Base-by-base conservation (phyloP, 1,284 basidiomycete genomes). In the Malassezia japonica region DNA sequence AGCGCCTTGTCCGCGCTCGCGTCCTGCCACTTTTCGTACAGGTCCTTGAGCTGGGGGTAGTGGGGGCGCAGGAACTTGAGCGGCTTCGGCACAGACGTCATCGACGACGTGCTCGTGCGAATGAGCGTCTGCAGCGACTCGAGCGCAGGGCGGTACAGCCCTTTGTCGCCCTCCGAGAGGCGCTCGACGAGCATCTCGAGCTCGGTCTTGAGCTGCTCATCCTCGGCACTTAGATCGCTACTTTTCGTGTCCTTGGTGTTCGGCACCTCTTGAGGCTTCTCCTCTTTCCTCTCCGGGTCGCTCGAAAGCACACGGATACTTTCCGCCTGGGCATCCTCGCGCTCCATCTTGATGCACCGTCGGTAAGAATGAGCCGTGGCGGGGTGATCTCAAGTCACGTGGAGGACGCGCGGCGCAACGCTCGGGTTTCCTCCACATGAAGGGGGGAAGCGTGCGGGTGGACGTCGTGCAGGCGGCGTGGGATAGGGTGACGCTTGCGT, bases 71-170 rank as follows among this genome's bases (percentile, higher is more conserved):
- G 81, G 77, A 98, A 99, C 76, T 99, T 99, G 59, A 99, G 81
- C 29, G 94, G 94, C 78, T 99, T 98, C 3, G 94, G 94, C 12
- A 99, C 94, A 13, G 88, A 92, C n/a, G 94, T 99, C 92, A 99
- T 96, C 6, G 90, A 96, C 18, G 88, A 92, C 4, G 94, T 99
- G 20, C 90, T 91, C 4, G 94, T 96, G 67, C 89, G 80, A 67
- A 98, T 98, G 33, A 98, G 78, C 20, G 86, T 92, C 50, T 92
- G 82, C 15, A 99, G 79, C 2, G 88, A 89, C 76, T 98, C 94
- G 27, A 99, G 80, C 16, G 92, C 90, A 24, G 92, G 85, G 21
- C 84, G 79, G 75, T 98, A 87, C 33, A 99, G 79, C 20, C 79
- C 77, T 0, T 82, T 84, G 71, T 96, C 82, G 52, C 84, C 73